Conservation (phyloP, 2,329 filamentous ascomycete species). For the Aspergillus ochraceus region DNA sequence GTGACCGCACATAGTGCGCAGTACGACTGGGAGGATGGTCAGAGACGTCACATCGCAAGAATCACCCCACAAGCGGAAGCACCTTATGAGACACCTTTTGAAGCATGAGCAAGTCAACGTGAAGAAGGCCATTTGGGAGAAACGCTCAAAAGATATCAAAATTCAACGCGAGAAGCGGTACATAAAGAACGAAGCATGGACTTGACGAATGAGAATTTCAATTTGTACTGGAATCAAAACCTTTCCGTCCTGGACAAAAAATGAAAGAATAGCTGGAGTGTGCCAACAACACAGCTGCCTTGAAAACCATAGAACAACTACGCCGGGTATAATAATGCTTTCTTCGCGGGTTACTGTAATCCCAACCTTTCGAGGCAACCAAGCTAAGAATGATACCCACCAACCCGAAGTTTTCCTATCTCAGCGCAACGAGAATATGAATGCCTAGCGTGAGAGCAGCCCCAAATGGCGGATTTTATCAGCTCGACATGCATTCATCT, state of each 20-base stretch:
- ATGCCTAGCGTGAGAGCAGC: not conserved
- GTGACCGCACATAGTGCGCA: conserved; percentile 77
- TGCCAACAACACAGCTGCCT: not conserved
- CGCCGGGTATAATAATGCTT: not conserved
- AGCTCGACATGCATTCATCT: not conserved
- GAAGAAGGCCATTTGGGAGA: not conserved
- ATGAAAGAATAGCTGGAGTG: not conserved
- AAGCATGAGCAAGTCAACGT: conserved; percentile 17
- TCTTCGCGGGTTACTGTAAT: not conserved
- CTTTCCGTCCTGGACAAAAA: not conserved
- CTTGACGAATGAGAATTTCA: not conserved
- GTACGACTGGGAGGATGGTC: conserved; percentile 77
- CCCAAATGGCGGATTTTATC: not conserved
- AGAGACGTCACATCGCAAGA: conserved; percentile 75
- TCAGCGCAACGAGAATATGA: not conserved
- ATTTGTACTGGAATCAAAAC: not conserved
- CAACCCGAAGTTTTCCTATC: not conserved
- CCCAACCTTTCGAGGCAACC: not conserved
- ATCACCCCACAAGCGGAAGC: conserved; percentile 81
- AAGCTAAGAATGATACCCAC: not conserved
- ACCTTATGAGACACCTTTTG: conserved; percentile 69
- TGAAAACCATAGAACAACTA: not conserved
- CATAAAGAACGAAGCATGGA: not conserved
- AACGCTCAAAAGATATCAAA: not conserved
- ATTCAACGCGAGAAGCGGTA: not conserved